Percentiles rank a stretch among this genome's conserved stretches.
Evolutionary conservation across 495 filamentous ascomycete species (phyloP).

Genomic region (Penicillium ochrochloron): DNA sequence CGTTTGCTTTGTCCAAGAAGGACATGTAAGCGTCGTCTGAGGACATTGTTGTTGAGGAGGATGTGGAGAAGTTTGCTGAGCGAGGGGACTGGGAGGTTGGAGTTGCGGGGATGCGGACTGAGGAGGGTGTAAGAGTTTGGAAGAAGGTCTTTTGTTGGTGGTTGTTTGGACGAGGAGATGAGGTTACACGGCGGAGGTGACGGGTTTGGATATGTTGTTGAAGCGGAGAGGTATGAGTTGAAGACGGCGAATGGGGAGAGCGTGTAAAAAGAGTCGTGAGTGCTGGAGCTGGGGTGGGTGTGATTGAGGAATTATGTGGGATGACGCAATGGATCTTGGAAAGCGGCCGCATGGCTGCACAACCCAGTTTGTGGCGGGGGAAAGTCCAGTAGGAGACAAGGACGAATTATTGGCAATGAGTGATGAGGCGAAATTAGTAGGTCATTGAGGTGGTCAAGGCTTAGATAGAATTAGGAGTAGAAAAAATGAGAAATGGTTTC

Average conservation of each 20-base stretch:
- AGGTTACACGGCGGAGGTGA: neutral
- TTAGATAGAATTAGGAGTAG: neutral
- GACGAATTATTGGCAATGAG: neutral
- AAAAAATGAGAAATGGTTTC: neutral
- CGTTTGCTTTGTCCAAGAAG: constrained; percentile 85
- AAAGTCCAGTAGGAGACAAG: neutral
- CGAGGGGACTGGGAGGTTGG: constrained; percentile 5
- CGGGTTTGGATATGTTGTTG: neutral
- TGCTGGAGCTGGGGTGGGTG: constrained; percentile 25
- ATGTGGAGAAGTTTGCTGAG: constrained; percentile 26
- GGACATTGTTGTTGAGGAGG: constrained; percentile 57
- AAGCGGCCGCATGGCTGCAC: constrained; percentile 21
- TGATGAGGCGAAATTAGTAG: neutral
- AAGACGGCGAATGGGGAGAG: constrained; percentile 8
- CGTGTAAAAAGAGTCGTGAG: constrained; percentile 11
- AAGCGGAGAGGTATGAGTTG: constrained; percentile 7
- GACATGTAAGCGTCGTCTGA: constrained; percentile 79
- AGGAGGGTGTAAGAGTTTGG: neutral
- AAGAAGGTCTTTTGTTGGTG: neutral
- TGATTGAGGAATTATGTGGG: constrained; percentile 33
- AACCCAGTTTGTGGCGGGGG: constrained; percentile 11
- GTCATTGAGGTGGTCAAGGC: neutral
- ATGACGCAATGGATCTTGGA: constrained; percentile 48
- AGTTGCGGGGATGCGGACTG: constrained; percentile 22
- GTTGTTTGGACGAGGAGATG: neutral